Conservation (phyloP, 768 basidiomycete genomes). For the Leccinum variicolor region DNA sequence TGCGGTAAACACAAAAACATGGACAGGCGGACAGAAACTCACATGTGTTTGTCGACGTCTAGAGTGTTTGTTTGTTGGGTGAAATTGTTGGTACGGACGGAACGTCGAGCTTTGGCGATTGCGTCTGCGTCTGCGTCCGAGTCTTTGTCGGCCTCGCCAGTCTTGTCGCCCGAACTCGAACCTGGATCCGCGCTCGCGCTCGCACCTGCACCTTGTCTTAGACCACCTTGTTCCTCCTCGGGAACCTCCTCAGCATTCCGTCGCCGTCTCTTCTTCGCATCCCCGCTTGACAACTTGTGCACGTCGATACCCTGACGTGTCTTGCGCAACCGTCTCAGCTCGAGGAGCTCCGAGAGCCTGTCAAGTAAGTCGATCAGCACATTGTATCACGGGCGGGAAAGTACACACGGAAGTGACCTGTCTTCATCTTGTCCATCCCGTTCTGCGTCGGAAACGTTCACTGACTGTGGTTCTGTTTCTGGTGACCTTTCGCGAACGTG, state of each 20-base stretch:
- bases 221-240: slow-evolving; percentile 55
- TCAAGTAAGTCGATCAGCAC: neutral
- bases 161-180: neutral
- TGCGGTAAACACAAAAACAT: neutral
- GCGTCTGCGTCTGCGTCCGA: slow-evolving; percentile 36
- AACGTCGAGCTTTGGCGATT: slow-evolving; percentile 66
- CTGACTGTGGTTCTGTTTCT: slow-evolving; percentile 23
- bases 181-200: slow-evolving; percentile 8
- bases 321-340: slow-evolving; percentile 73
- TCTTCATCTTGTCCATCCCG: slow-evolving; percentile 29
- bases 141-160: slow-evolving; percentile 37
- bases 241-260: slow-evolving; percentile 38
- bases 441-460: slow-evolving; percentile 8
- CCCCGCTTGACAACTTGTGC: slow-evolving; percentile 81
- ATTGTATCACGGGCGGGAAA: neutral
- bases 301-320: slow-evolving; percentile 82
- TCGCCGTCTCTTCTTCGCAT: slow-evolving; percentile 68
- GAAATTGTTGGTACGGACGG: slow-evolving; percentile 87
- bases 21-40: slow-evolving; percentile 21
- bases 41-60: slow-evolving; percentile 99
- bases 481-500: slow-evolving; percentile 50
- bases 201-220: slow-evolving; percentile 42
- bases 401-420: slow-evolving; percentile 48
- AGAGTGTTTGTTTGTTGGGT: slow-evolving; percentile 95
- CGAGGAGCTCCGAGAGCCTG: slow-evolving; percentile 81